Conservation (phyloP, 176 grass and related monocot genomes). For the Poa pratensis region DNA sequence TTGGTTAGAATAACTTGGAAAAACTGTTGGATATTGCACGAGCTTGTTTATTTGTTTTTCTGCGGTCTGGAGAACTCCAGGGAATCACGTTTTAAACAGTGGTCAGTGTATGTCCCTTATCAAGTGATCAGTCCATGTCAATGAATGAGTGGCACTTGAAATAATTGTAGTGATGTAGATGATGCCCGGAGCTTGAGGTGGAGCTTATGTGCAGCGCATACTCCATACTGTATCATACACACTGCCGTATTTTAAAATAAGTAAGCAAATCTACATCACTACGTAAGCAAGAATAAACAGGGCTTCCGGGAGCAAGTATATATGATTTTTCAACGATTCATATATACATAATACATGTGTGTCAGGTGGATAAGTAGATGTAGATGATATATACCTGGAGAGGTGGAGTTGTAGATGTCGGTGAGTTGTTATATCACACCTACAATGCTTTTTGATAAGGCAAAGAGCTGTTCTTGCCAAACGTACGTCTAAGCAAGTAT, state of each 20-base stretch:
- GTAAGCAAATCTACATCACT: not conserved
- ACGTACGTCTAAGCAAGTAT: too few relatives aligned
- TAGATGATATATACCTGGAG: not conserved
- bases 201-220: not conserved
- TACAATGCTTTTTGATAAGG: not conserved
- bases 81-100: not conserved
- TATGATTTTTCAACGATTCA: constrained; percentile 1
- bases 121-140: not conserved
- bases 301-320: not conserved
- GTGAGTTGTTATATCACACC: not conserved
- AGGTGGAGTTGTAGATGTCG: not conserved
- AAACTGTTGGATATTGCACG: not conserved
- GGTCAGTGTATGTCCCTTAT: not conserved
- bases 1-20: not conserved
- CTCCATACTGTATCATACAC: not conserved
- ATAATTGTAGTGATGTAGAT: not conserved
- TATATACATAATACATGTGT: not conserved
- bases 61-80: not conserved
- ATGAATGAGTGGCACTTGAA: not conserved
- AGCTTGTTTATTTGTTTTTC: not conserved
- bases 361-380: not conserved
- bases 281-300: not conserved
- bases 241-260: not conserved
- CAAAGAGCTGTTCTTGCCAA: too few relatives aligned
- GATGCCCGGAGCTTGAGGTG: not conserved